phyloP scores from a whole-genome alignment of 139 green algal genomes.

The Chlamydomonas eustigma region DNA sequence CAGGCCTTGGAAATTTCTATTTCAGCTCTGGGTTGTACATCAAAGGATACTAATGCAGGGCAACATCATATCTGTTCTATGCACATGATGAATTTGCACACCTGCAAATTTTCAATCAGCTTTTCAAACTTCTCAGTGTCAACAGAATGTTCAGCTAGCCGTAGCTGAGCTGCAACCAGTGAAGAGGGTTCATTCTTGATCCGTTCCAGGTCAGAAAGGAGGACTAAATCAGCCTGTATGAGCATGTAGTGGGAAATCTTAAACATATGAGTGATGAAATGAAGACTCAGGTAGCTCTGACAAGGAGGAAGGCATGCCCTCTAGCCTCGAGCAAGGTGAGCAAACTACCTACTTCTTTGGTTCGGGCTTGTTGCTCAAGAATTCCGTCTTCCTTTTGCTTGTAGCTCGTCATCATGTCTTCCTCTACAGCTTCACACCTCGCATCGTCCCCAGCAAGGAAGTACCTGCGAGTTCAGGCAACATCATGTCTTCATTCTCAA shows the following conservation, averaged over 20 bases:
- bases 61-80: too few species aligned
- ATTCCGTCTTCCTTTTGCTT: conserved; percentile 26
- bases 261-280: neutral
- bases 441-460: conserved; percentile 79
- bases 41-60: too few species aligned
- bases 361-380: neutral
- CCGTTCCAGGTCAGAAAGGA: conserved; percentile 40
- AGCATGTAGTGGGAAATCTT: neutral
- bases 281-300: neutral
- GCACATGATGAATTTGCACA: too few species aligned
- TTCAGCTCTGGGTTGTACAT: too few species aligned
- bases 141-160: conserved; percentile 23
- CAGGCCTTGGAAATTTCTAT: too few species aligned
- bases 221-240: conserved; percentile 22
- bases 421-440: conserved; percentile 56
- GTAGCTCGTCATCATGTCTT: conserved; percentile 52
- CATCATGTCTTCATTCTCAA: too few species aligned
- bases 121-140: conserved; percentile 54
- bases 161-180: conserved; percentile 47
- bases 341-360: neutral
- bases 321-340: neutral
- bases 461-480: too few species aligned
- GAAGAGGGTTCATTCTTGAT: conserved; percentile 55
- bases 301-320: neutral
- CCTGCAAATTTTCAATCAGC: conserved; percentile 62